A percentile compares a stretch with the other conserved stretches of the same genome.
Conservation (phyloP, 2,329 filamentous ascomycete species). For the Fusarium scirpi region DNA sequence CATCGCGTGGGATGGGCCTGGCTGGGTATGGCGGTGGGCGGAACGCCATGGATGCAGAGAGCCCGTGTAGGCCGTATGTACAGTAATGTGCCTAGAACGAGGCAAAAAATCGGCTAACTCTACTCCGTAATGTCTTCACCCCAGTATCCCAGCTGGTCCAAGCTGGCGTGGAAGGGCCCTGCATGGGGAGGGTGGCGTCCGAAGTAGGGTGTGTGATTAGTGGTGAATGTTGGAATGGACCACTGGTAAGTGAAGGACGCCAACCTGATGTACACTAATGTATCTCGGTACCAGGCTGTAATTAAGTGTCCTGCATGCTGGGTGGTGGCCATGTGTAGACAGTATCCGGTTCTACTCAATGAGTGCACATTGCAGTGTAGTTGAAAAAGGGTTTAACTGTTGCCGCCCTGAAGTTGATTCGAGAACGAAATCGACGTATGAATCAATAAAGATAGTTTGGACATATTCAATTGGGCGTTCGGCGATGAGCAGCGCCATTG, state of each 20-base stretch:
- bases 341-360: not conserved
- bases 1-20: slow-evolving; percentile 41
- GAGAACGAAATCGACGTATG: not conserved
- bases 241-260: slow-evolving; percentile 1
- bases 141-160: slow-evolving; percentile 3
- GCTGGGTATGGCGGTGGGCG: slow-evolving; percentile 39
- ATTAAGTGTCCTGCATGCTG: slow-evolving; percentile 1
- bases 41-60: slow-evolving; percentile 14
- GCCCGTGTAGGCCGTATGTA: slow-evolving; percentile 10
- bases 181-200: not conserved
- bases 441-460: not conserved
- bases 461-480: slow-evolving; percentile 12
- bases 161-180: slow-evolving; percentile 12
- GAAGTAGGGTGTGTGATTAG: not conserved
- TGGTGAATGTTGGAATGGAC: slow-evolving; percentile 7
- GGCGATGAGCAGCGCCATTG: not conserved
- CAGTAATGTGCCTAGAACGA: not conserved
- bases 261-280: slow-evolving; percentile 1
- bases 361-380: not conserved
- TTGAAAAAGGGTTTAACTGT: not conserved
- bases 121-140: not conserved
- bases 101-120: slow-evolving; percentile 3
- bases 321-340: not conserved
- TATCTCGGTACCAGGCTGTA: slow-evolving; percentile 2
- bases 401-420: slow-evolving; percentile 32